phyloP scores from a whole-genome alignment of 495 filamentous ascomycete species.

The Podospora australis region DNA sequence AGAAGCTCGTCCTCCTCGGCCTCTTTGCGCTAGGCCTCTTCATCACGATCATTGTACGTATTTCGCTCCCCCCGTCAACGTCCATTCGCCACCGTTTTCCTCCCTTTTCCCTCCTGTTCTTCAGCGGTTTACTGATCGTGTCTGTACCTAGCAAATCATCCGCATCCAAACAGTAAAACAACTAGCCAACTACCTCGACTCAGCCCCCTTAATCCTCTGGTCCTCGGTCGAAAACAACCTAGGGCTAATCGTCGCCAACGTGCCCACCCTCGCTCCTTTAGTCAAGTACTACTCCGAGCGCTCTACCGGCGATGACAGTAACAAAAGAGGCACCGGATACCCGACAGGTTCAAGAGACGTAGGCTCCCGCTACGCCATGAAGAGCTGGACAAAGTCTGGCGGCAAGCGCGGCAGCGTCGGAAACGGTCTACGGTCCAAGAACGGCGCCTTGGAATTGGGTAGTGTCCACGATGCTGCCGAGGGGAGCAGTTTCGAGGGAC shows the following conservation, averaged over 20 bases:
- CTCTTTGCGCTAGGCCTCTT: conserved; percentile 49
- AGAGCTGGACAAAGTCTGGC: too few species aligned
- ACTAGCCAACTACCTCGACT: conserved; percentile 39
- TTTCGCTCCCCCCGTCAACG: too few species aligned
- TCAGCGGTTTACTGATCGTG: too few species aligned
- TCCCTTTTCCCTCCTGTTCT: too few species aligned
- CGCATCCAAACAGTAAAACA: conserved; percentile 45
- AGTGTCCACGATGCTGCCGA: conserved; percentile 17
- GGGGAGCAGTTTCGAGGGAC: conserved; percentile 15
- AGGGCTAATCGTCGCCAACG: conserved; percentile 43
- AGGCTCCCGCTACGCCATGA: conserved; percentile 18
- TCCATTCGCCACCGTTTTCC: too few species aligned
- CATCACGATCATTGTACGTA: conserved; percentile 46
- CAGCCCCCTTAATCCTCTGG: conserved; percentile 44
- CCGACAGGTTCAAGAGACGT: conserved; percentile 41
- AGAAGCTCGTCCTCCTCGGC: conserved; percentile 37
- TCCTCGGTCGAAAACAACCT: conserved; percentile 46
- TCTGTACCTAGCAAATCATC: too few species aligned
- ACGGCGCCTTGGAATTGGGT: conserved; percentile 15
- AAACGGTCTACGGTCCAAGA: conserved; percentile 6
- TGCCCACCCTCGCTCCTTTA: conserved; percentile 46
- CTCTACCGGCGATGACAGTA: conserved; percentile 3
- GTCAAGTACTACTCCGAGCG: conserved; percentile 34
- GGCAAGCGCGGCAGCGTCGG: too few species aligned
- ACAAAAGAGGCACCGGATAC: conserved; percentile 1